Conservation (phyloP, 148 eudicot genomes). For the Spergularia bocconei region DNA sequence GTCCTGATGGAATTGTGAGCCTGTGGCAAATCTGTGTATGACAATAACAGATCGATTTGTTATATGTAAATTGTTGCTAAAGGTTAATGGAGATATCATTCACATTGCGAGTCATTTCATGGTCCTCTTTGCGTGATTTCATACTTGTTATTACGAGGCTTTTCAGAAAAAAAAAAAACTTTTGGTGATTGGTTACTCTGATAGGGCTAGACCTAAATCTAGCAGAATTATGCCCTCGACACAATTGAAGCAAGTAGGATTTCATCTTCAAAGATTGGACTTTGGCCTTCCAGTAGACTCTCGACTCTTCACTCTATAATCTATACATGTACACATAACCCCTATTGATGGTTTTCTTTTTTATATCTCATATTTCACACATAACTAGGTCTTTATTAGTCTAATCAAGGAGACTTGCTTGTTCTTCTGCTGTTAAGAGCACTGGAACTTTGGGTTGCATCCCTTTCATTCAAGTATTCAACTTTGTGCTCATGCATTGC, state of each 20-base stretch:
- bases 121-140: not conserved
- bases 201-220: not conserved
- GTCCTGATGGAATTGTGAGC: not conserved
- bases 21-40: not conserved
- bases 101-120: not conserved
- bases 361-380: too few species aligned
- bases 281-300: too few species aligned
- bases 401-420: not conserved
- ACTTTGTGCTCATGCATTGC: too few species aligned
- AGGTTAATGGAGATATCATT: not conserved
- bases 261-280: too few species aligned
- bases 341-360: too few species aligned
- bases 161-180: not conserved
- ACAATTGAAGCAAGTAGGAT: too few species aligned
- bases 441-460: not conserved
- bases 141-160: not conserved
- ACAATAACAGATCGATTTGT: not conserved
- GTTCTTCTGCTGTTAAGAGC: not conserved
- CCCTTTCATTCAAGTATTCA: too few species aligned
- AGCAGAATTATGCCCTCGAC: not conserved
- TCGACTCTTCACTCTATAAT: too few species aligned
- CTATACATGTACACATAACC: too few species aligned
- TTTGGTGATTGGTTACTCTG: not conserved
- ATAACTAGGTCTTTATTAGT: not conserved
- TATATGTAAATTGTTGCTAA: not conserved